phyloP scores from a whole-genome alignment of 73 alveolate species.

The Paramecium primaurelia region DNA sequence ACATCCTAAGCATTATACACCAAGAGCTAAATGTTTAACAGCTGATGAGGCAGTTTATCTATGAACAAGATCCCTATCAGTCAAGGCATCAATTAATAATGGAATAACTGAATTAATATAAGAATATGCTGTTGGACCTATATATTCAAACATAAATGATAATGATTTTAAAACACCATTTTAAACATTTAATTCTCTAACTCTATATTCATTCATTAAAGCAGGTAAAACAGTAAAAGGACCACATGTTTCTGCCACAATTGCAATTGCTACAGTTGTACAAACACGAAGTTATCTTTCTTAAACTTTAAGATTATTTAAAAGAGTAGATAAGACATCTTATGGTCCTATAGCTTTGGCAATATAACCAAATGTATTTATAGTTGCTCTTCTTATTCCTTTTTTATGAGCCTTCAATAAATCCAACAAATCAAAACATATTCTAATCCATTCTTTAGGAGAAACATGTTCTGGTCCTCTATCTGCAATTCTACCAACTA shows the following conservation, averaged over 20 bases:
- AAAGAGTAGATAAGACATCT: slow-evolving; percentile 83
- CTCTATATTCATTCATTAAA: slow-evolving; percentile 98
- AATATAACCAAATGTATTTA: slow-evolving; percentile 99
- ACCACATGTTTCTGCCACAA: slow-evolving; percentile 99
- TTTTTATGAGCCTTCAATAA: slow-evolving; percentile 98
- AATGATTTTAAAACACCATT: slow-evolving; percentile 99
- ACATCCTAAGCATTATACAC: slow-evolving; percentile 92
- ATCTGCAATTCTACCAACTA: slow-evolving; percentile 99
- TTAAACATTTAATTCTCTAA: slow-evolving; percentile 98
- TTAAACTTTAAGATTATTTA: slow-evolving; percentile 95
- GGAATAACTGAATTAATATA: slow-evolving; percentile 98
- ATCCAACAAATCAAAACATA: slow-evolving; percentile 99
- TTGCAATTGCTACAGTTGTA: slow-evolving; percentile 99
- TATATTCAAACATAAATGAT: slow-evolving; percentile 99
- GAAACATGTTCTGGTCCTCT: slow-evolving; percentile 99
- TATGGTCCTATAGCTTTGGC: slow-evolving; percentile 99
- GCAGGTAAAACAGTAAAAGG: slow-evolving; percentile 99
- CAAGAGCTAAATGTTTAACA: slow-evolving; percentile 98
- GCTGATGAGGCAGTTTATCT: slow-evolving; percentile 99
- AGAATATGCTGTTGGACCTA: slow-evolving; percentile 98
- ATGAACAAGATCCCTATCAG: slow-evolving; percentile 99
- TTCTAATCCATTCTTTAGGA: slow-evolving; percentile 99
- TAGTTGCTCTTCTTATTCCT: slow-evolving; percentile 98
- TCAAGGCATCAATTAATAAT: slow-evolving; percentile 98
- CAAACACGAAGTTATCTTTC: slow-evolving; percentile 99